Evolutionary conservation across 2,329 filamentous ascomycete genomes (phyloP), one percentile per base, ranked within the genome.

Genomic region (Cercospora berteroae): DNA sequence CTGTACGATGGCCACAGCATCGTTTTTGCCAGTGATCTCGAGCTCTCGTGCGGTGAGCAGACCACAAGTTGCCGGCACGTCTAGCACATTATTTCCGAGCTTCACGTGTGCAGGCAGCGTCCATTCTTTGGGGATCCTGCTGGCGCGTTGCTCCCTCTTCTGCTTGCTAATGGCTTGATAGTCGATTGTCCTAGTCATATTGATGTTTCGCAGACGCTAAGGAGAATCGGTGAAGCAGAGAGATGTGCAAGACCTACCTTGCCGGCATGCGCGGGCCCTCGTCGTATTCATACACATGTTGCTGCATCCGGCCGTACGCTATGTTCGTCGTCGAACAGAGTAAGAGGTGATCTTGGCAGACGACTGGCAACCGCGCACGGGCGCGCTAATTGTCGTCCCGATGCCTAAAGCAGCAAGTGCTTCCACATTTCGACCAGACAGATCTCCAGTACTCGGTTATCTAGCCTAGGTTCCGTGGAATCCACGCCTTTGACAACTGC

Each of bases 1-100:
- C 18, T 79, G 70, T 1, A 77, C 74, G 59, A 82, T 67, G 6
- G 69, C 76, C 3, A 77, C 75, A 8, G 80, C 81, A 72, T 86
- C 82, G 67, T 83, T 83, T 0, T 79, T 72, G 67, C 86, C 84
- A 0, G 86, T 88, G 42, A 88, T 86, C 0, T 78, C 74, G 20
- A 87, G 72, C 67, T 88, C 85, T 4, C 79, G 76, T 0, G 75
- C 16, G 0, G 75, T 82, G 25, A 88, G 76, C 7, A 88, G 72
- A 0, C 84, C 84, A 69, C 83, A 85, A 44, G 59, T 58, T 39
- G 60, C 18, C 4, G 60, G 52, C 16, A 39, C 52, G 23, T 63
- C 44, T 4, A 63, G 61, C 1, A 60, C 42, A 20, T 66, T 63
- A 20, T 59, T 66, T 27, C 31, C 44, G 18, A 48, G 48, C 25